These are phyloP conservation scores for Mucor lusitanicus DNA, from an alignment of 371 early-diverging fungal species.

Conservation along the genomic window DNA sequence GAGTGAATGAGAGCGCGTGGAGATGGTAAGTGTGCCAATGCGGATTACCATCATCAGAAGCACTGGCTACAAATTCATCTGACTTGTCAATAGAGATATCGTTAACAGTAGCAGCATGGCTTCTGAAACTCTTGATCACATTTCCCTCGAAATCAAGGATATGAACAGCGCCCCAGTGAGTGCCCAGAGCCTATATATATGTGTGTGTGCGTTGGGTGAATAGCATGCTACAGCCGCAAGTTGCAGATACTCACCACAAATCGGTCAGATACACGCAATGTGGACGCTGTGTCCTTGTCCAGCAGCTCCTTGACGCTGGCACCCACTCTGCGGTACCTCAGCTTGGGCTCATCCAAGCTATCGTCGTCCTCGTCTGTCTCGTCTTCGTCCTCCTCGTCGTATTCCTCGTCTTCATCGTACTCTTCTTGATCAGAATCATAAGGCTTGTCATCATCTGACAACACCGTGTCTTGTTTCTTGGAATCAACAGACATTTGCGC, in stretches of 20 bases:
- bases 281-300: constrained; percentile 85
- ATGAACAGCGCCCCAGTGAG: constrained; percentile 91
- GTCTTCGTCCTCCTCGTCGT: constrained; percentile 42
- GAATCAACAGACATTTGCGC: constrained; percentile 2
- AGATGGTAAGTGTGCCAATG: too few species aligned
- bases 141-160: constrained; percentile 94
- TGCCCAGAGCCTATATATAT: constrained; percentile 94
- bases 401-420: constrained; percentile 31
- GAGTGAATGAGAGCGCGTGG: neutral
- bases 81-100: constrained; percentile 80
- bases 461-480: neutral
- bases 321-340: constrained; percentile 86
- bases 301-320: constrained; percentile 74
- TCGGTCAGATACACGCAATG: constrained; percentile 75
- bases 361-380: constrained; percentile 61
- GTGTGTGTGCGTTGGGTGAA: neutral
- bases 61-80: constrained; percentile 90
- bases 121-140: constrained; percentile 74
- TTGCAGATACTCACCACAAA: constrained; percentile 67
- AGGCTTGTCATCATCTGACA: constrained; percentile 2
- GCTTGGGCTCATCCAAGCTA: constrained; percentile 82
- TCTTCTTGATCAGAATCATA: constrained; percentile 23
- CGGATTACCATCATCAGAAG: constrained; percentile 88
- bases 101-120: constrained; percentile 84
- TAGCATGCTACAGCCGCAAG: neutral